phyloP scores from a whole-genome alignment of 1,284 basidiomycete species.

The Melampsora larici-populina region DNA sequence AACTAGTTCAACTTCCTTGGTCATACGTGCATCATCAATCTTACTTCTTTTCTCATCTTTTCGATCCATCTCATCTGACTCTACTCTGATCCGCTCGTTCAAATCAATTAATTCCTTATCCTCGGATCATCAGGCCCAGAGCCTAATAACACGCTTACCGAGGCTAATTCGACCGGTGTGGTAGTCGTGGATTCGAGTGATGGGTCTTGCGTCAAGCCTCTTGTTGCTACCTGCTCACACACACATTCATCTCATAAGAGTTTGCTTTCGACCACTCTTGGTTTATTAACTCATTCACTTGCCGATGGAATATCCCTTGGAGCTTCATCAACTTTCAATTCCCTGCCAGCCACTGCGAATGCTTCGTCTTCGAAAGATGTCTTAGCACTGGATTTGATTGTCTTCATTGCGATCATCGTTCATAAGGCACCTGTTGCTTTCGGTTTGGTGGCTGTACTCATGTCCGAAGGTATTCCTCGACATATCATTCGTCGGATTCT shows the following conservation, averaged over 20 bases:
- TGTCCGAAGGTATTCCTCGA: conserved; percentile 58
- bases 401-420: conserved; percentile 80
- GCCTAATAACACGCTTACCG: neutral
- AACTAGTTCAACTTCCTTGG: neutral
- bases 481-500: conserved; percentile 70
- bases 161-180: neutral
- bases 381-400: conserved; percentile 65
- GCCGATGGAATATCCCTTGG: conserved; percentile 88
- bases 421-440: conserved; percentile 63
- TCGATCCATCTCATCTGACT: neutral
- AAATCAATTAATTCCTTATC: no score
- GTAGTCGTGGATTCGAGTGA: no score
- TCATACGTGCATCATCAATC: neutral
- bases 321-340: conserved; percentile 57
- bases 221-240: neutral
- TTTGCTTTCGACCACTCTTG: conserved; percentile 72
- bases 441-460: conserved; percentile 46
- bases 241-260: conserved; percentile 45
- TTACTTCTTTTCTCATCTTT: neutral
- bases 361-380: conserved; percentile 45
- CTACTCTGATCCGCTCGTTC: no score
- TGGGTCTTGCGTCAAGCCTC: neutral
- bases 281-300: conserved; percentile 76
- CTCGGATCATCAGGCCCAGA: no score
- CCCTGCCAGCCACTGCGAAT: conserved; percentile 35